Percentiles rank a stretch among this genome's conserved stretches.
Conservation (phyloP, 2,329 filamentous ascomycete species). For the Alternaria brassicae region DNA sequence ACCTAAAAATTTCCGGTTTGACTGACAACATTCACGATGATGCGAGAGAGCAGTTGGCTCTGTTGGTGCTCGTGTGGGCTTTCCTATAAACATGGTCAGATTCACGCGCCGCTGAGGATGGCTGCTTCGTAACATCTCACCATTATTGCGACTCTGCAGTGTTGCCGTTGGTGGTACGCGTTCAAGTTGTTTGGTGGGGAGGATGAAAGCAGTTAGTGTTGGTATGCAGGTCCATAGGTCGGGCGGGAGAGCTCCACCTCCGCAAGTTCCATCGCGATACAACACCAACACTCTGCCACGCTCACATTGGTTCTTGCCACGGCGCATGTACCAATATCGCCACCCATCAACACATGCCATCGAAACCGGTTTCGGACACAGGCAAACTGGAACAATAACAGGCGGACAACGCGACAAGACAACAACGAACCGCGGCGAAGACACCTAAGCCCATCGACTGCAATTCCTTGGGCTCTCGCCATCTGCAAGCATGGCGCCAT, state of each 20-base stretch:
- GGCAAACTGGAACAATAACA: not conserved
- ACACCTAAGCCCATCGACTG: not conserved
- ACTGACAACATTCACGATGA: conserved; percentile 95
- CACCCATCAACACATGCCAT: not conserved
- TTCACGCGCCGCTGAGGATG: conserved; percentile 1
- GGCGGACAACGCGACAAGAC: conserved; percentile 8
- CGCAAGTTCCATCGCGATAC: conserved; percentile 23
- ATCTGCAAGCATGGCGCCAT: conserved; percentile 59
- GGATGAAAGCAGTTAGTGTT: conserved; percentile 37
- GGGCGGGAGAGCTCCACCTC: conserved; percentile 29
- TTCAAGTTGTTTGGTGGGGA: conserved; percentile 33
- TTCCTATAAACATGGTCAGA: conserved; percentile 63
- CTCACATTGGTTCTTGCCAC: not conserved
- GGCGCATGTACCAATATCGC: not conserved
- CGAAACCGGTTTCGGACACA: not conserved
- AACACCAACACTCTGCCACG: conserved; percentile 7
- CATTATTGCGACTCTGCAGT: conserved; percentile 27
- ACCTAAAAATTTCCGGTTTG: not conserved
- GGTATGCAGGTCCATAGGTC: conserved; percentile 17
- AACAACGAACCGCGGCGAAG: not conserved
- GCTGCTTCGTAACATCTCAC: conserved; percentile 19
- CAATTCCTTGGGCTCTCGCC: not conserved
- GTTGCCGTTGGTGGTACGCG: conserved; percentile 21
- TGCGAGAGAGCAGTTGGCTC: conserved; percentile 87
- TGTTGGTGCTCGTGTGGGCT: conserved; percentile 98